These are phyloP conservation scores for Mycena citricolor DNA, from an alignment of 1,284 basidiomycete genomes.

Conservation along the genomic window DNA sequence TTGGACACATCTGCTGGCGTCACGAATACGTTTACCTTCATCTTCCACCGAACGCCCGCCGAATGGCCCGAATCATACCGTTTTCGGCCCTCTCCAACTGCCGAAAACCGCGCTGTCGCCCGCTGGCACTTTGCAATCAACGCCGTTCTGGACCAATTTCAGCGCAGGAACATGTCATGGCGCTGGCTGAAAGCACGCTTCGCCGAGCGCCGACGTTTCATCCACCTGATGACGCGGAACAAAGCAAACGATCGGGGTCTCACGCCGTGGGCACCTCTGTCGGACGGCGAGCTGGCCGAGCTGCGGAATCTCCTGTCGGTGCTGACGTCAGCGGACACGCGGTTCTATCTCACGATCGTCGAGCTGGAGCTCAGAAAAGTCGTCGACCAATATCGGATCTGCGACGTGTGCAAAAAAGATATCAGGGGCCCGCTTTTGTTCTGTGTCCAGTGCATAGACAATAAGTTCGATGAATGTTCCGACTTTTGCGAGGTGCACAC, in stretches of 20 bases:
- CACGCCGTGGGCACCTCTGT: slow-evolving; percentile 12
- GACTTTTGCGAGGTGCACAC: slow-evolving; percentile 27
- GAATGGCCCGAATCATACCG: slow-evolving; percentile 4
- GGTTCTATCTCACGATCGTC: slow-evolving; percentile 15
- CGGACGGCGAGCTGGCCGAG: slow-evolving; percentile 10
- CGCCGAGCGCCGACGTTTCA: slow-evolving; percentile 12
- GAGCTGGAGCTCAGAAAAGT: slow-evolving; percentile 11
- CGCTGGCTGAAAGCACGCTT: slow-evolving; percentile 15
- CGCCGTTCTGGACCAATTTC: slow-evolving; percentile 15
- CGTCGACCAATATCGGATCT: slow-evolving; percentile 10
- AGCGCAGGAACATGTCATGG: slow-evolving; percentile 4
- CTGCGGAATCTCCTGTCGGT: background rate
- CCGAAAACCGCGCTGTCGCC: slow-evolving; percentile 18
- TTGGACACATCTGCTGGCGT: slow-evolving; percentile 9
- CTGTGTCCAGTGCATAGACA: slow-evolving; percentile 28
- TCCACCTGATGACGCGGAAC: slow-evolving; percentile 9
- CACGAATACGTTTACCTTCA: slow-evolving; percentile 22
- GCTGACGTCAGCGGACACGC: slow-evolving; percentile 13
- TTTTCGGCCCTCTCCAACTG: slow-evolving; percentile 6
- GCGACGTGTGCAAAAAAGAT: slow-evolving; percentile 22
- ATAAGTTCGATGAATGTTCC: slow-evolving; percentile 15
- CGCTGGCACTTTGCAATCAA: slow-evolving; percentile 27
- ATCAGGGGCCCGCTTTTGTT: slow-evolving; percentile 19
- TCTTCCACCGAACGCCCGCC: slow-evolving; percentile 23
- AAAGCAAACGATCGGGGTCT: background rate